phyloP scores from a whole-genome alignment of 768 basidiomycete species.

The Paxillus rubicundulus region DNA sequence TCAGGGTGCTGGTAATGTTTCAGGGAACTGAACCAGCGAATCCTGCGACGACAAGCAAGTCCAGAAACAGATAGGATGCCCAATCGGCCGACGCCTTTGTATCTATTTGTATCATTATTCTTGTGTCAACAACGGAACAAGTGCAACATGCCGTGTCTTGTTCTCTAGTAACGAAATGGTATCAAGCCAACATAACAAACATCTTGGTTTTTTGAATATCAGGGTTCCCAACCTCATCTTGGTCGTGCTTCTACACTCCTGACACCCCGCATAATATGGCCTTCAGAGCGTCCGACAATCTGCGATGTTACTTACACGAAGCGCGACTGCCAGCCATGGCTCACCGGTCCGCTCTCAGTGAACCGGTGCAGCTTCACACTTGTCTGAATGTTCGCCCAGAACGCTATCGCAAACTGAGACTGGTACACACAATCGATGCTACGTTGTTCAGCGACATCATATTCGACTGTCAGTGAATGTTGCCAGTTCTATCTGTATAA shows the following conservation, averaged over 20 bases:
- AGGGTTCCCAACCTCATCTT: no score
- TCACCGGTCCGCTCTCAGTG: slow-evolving; percentile 33
- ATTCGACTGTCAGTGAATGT: slow-evolving; percentile 36
- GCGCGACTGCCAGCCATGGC: slow-evolving; percentile 45
- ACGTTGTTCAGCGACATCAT: slow-evolving; percentile 32
- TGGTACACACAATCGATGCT: slow-evolving; percentile 37
- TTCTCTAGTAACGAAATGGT: no score
- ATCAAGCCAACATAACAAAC: no score
- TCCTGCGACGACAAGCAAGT: no score
- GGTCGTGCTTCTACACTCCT: not conserved
- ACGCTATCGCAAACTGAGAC: slow-evolving; percentile 50
- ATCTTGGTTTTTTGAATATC: no score
- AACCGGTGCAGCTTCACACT: slow-evolving; percentile 18
- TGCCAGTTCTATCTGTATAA: not conserved
- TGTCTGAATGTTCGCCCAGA: slow-evolving; percentile 43
- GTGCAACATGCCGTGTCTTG: no score
- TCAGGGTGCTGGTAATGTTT: not conserved
- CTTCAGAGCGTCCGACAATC: slow-evolving; percentile 39
- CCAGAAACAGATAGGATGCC: no score
- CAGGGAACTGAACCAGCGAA: not conserved
- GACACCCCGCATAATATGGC: slow-evolving; percentile 17
- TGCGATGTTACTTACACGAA: slow-evolving; percentile 47
- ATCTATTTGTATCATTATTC: no score
- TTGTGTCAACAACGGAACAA: no score
- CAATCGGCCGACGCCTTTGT: no score